Evolutionary conservation across 2,329 filamentous ascomycete species (phyloP).

Genomic region (Hypomyces perniciosus): DNA sequence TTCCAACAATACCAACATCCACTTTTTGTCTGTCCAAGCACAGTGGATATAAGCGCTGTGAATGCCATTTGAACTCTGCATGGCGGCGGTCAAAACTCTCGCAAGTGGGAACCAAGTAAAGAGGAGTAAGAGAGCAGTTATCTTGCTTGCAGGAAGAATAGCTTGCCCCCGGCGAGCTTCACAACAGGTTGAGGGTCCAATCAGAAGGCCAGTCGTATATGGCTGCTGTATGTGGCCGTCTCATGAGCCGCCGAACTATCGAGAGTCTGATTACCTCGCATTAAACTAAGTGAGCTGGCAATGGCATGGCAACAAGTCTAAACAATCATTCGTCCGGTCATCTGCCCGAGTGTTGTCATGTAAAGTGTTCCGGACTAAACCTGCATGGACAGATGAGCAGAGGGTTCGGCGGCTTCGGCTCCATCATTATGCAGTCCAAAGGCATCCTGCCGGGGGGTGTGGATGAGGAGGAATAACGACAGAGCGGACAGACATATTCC

Average conservation of each 20-base stretch:
- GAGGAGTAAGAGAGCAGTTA: not conserved
- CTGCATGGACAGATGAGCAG: not conserved
- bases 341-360: slow-evolving; percentile 5
- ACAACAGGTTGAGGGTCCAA: not conserved
- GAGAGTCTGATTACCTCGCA: not conserved
- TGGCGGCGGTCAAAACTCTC: too few species aligned
- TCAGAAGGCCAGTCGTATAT: not conserved
- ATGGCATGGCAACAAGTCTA: not conserved
- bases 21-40: too few species aligned
- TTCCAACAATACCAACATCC: too few species aligned
- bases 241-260: slow-evolving; percentile 12
- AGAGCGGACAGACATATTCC: too few species aligned
- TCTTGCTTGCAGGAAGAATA: not conserved
- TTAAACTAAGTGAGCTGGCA: not conserved
- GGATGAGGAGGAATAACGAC: too few species aligned
- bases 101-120: too few species aligned
- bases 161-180: not conserved
- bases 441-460: slow-evolving; percentile 5
- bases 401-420: not conserved
- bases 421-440: slow-evolving; percentile 7
- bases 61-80: too few species aligned
- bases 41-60: too few species aligned
- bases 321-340: slow-evolving; percentile 10
- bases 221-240: slow-evolving; percentile 10
- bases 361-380: slow-evolving; percentile 7